Evolutionary conservation across 805 yeast genomes (phyloP), one percentile per base, ranked within the genome.

Genomic region (Barnettozyma vustinii): DNA sequence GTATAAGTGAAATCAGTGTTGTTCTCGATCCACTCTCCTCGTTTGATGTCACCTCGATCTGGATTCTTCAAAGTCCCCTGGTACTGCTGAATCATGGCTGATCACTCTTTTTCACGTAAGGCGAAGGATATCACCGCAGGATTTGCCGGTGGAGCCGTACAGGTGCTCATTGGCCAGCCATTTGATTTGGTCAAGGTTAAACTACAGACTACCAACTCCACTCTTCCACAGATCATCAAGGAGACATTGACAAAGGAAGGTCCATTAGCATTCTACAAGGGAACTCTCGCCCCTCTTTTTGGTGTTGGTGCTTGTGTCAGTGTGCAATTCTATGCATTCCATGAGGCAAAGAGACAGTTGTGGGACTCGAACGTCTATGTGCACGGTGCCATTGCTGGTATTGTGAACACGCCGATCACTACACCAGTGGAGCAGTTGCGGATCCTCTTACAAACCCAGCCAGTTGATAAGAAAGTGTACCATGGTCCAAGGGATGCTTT

Each of bases 271-370:
- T 89, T 92, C 61, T 92, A 92, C 66, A 83, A 95, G 69, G 99
- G 99, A 32, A 92, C 97, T 2, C 62, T 90, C 52, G 90, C 97
- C 3, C 99, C 99, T 16, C 74, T 92, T 55, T 65, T 92, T 32
- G 99, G 99, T 20, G 89, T 91, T 10, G 99, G 99, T 45, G 96
- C 96, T 0, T 91, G 97, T 74, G 97, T 94, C 13, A 87, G 96
- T 15, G 88, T 92, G 30, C 99, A 94, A 68, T 92, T 92, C 62
- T 94, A 96, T 45, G 96, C 88, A 1, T 84, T 89, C 42, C 91
- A 90, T 59, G 97, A 92, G 65, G 85, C 77, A 66, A 75, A 97
- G 60, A 68, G 92, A 50, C 85, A 79, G 60, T 68, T 76, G 52
- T 85, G 84, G 47, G 63, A 66, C 16, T 56, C 70, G 6, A 96